Base-by-base conservation (phyloP, 2,329 filamentous ascomycete species). In the Aspergillus bombycis region DNA sequence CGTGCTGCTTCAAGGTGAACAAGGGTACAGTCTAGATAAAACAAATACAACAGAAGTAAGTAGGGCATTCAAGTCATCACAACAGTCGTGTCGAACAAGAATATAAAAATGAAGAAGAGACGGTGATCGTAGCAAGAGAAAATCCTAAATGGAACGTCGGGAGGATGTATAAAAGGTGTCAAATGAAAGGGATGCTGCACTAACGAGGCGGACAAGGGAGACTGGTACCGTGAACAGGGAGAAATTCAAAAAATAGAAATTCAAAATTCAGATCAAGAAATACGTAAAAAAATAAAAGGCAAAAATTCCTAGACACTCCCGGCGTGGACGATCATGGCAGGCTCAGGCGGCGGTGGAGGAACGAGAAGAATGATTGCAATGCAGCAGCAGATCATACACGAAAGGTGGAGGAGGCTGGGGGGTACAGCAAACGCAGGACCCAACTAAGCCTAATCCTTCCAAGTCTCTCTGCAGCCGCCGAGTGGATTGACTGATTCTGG, bases 181-280 rank as follows among this genome's bases (percentile, higher is more conserved):
- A 70, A 70, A 69, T 64, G 68, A 59, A 70, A 70, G 68, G 68
- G 68, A 69, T 70, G 62, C 16, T 21, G 57, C 60, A 63, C 45
- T 60, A 61, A 67, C 61, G 63, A 69, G 67, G 68, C 70, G 65
- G 73, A 70, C 68, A 73, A 74, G 73, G 71, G 72, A 67, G 68
- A 60, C 48, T 32, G 45, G 56, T 45, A 48, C 50, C 26, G 57
- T 26, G 61, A 21, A 48, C 45, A 46, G 30, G 36, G 56, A 60
- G 57, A 53, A 50, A 62, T 52, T 58, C 48, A 50, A 64, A 65
- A 65, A 67, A 65, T 67, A 65, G 63, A 65, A 66, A 61, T 71
- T 68, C 72, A 71, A 68, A 41, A 41, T 19, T 65, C 65, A 58
- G 64, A 67, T 66, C 66, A 58, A 50, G 48, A 52, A 41, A 45